Evolutionary conservation across 345 rosid genomes (phyloP).

Genomic region (Hibiscus mutabilis): DNA sequence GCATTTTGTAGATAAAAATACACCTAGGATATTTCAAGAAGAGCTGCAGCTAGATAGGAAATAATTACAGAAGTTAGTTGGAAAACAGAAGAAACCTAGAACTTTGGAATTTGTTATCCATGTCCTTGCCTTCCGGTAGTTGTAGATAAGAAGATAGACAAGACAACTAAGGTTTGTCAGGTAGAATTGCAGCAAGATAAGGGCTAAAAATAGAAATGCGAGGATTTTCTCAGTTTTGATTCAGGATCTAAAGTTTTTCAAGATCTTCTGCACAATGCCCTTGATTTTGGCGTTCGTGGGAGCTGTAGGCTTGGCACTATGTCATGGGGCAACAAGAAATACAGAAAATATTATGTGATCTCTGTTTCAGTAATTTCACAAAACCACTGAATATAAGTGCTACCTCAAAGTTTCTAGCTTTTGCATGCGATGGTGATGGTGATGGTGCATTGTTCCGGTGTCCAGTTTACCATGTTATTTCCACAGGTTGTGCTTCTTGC

Average conservation of each 20-base stretch:
- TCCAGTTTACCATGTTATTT: neutral
- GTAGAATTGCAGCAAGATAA: neutral
- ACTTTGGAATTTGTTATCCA: neutral
- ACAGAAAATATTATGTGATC: neutral
- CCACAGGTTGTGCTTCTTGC: conserved; percentile 69
- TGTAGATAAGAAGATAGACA: neutral
- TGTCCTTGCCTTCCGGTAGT: neutral
- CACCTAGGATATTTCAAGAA: neutral
- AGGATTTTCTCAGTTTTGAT: neutral
- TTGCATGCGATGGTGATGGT: neutral
- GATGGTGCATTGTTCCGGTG: neutral
- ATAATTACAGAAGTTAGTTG: neutral
- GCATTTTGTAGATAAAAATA: neutral
- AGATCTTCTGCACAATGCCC: neutral
- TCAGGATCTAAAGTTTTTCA: neutral
- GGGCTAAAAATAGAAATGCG: neutral
- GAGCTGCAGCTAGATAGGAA: neutral
- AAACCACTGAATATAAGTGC: neutral
- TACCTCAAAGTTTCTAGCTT: neutral
- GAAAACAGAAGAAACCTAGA: neutral
- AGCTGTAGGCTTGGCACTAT: neutral
- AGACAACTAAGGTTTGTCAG: neutral
- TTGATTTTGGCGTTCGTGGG: neutral
- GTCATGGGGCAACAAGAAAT: neutral
- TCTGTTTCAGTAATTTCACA: neutral